phyloP scores from a whole-genome alignment of 2,329 filamentous ascomycete genomes.

The Verticillium longisporum region DNA sequence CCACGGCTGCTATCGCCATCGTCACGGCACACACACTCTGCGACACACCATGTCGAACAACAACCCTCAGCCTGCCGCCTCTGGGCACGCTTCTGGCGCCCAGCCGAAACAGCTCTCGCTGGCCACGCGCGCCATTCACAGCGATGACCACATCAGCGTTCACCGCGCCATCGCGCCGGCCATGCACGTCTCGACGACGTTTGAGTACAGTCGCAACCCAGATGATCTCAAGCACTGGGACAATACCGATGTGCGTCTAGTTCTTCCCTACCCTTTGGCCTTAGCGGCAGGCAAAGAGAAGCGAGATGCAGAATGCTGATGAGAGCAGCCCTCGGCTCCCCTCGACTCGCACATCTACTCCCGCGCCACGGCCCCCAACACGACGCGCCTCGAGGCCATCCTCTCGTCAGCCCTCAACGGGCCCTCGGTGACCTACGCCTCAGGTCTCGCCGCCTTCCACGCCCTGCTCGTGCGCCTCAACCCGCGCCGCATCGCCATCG shows the following conservation, averaged over 20 bases:
- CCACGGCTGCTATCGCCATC: too few relatives aligned
- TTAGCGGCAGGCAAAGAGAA: not conserved
- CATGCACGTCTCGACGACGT: conserved; percentile 87
- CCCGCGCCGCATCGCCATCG: conserved; percentile 75
- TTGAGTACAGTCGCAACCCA: conserved; percentile 70
- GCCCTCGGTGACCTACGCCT: conserved; percentile 69
- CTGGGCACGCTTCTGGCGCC: not conserved
- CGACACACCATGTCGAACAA: not conserved
- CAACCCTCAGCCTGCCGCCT: not conserved
- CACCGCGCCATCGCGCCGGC: conserved; percentile 79
- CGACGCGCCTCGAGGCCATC: conserved; percentile 77
- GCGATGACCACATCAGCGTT: conserved; percentile 69
- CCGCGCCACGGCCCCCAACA: conserved; percentile 70
- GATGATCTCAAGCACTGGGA: conserved; percentile 47
- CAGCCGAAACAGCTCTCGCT: conserved; percentile 39
- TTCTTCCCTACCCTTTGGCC: too few relatives aligned
- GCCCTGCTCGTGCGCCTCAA: conserved; percentile 79
- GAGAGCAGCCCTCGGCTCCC: conserved; percentile 37
- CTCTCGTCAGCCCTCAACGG: conserved; percentile 67
- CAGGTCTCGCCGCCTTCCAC: conserved; percentile 83
- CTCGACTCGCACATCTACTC: conserved; percentile 75
- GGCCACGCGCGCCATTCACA: conserved; percentile 71
- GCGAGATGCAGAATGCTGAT: conserved; percentile 8
- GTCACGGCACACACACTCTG: too few relatives aligned
- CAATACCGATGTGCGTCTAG: conserved; percentile 47